These are phyloP conservation scores for Moniliella sp. DNA, from an alignment of 1,284 basidiomycete genomes.

Conservation along the genomic window DNA sequence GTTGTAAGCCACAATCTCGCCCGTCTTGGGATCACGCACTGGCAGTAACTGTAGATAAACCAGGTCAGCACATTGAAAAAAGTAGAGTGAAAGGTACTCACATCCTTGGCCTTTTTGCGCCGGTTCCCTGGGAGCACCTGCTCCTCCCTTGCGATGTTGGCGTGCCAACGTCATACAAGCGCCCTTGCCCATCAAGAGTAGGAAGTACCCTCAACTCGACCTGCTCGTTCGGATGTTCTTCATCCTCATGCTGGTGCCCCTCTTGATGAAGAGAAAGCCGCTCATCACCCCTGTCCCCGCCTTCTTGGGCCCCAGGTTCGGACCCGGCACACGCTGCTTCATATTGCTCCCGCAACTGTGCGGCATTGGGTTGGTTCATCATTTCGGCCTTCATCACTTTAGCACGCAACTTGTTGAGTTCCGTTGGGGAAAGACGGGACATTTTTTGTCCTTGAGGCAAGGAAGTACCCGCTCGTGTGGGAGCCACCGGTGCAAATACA, in stretches of 20 bases:
- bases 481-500: neutral
- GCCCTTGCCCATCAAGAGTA: conserved; percentile 63
- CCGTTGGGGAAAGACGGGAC: conserved; percentile 36
- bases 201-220: conserved; percentile 59
- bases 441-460: too few species aligned
- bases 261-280: neutral
- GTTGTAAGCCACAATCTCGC: conserved; percentile 13
- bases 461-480: neutral
- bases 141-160: too few species aligned
- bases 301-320: neutral
- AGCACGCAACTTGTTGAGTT: conserved; percentile 77
- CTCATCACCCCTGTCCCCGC: neutral
- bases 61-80: neutral
- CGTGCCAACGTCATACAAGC: conserved; percentile 67
- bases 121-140: conserved; percentile 41
- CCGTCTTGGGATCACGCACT: conserved; percentile 57
- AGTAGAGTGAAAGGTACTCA: conserved; percentile 36
- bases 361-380: conserved; percentile 49
- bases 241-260: neutral
- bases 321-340: conserved; percentile 42
- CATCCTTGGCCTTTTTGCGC: conserved; percentile 50
- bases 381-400: conserved; percentile 75
- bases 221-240: conserved; percentile 9
- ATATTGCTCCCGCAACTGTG: conserved; percentile 60
- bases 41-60: too few species aligned